A percentile compares a stretch with the other conserved stretches of the same genome.
These are phyloP conservation scores for Hibiscus mutabilis DNA, from an alignment of 345 rosid species.

Conservation along the genomic window DNA sequence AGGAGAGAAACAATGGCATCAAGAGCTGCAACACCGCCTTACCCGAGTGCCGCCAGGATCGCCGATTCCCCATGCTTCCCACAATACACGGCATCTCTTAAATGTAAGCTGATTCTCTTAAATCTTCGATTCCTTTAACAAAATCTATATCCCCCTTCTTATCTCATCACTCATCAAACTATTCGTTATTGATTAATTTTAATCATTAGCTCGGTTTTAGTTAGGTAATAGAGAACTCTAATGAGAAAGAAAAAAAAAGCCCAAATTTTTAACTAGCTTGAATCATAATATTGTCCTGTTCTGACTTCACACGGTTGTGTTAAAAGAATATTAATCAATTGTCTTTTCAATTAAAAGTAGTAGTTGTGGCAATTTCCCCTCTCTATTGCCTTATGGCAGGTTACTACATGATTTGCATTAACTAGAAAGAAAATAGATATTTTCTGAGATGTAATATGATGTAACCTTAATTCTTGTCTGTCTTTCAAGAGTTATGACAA, in stretches of 20 bases:
- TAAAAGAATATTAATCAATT: background rate
- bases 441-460: background rate
- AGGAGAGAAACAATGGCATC: slow-evolving; percentile 25
- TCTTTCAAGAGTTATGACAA: background rate
- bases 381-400: background rate
- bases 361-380: background rate
- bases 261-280: background rate
- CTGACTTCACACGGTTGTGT: background rate
- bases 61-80: slow-evolving; percentile 74
- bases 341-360: background rate
- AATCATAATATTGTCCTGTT: background rate
- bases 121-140: background rate
- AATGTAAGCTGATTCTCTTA: slow-evolving; percentile 36
- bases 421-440: background rate
- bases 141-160: background rate
- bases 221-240: background rate
- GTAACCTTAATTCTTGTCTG: background rate
- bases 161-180: background rate
- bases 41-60: slow-evolving; percentile 72
- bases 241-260: background rate
- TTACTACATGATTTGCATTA: background rate
- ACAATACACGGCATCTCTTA: slow-evolving; percentile 82
- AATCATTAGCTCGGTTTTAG: background rate
- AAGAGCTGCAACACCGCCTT: slow-evolving; percentile 36
- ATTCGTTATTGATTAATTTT: background rate